phyloP scores from a whole-genome alignment of 2,329 filamentous ascomycete genomes.

The Aspergillus sclerotialis region DNA sequence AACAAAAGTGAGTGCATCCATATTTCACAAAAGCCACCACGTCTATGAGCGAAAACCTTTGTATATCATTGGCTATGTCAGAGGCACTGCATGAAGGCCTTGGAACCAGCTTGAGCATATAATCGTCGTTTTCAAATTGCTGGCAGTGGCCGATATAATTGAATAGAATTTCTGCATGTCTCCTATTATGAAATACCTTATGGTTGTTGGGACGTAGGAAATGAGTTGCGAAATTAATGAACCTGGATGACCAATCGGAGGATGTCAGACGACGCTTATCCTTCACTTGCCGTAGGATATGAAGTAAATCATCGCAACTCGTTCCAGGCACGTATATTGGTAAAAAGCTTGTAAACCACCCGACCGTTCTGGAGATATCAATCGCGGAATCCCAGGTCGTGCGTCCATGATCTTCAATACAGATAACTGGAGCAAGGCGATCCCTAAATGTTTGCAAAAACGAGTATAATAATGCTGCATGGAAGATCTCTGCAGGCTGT shows the following conservation, averaged over 20 bases:
- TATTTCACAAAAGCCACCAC: too few relatives aligned
- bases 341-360: constrained; percentile 14
- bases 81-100: too few relatives aligned
- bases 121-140: constrained; percentile 8
- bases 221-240: constrained; percentile 33
- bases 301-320: background rate
- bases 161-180: constrained; percentile 16
- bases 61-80: too few relatives aligned
- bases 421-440: constrained; percentile 10
- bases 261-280: constrained; percentile 28
- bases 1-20: too few relatives aligned
- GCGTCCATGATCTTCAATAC: constrained; percentile 13
- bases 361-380: constrained; percentile 12
- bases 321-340: constrained; percentile 6
- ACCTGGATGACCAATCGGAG: constrained; percentile 31
- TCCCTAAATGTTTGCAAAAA: constrained; percentile 8
- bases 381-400: constrained; percentile 10
- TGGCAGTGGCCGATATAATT: constrained; percentile 17
- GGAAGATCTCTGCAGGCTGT: constrained; percentile 11
- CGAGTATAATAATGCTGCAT: constrained; percentile 8
- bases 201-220: constrained; percentile 22
- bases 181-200: constrained; percentile 10
- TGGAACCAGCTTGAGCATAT: too few relatives aligned
- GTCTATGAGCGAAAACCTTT: too few relatives aligned
- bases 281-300: constrained; percentile 20